Evolutionary conservation across 768 basidiomycete species (phyloP).

Genomic region (Suillus placidus): DNA sequence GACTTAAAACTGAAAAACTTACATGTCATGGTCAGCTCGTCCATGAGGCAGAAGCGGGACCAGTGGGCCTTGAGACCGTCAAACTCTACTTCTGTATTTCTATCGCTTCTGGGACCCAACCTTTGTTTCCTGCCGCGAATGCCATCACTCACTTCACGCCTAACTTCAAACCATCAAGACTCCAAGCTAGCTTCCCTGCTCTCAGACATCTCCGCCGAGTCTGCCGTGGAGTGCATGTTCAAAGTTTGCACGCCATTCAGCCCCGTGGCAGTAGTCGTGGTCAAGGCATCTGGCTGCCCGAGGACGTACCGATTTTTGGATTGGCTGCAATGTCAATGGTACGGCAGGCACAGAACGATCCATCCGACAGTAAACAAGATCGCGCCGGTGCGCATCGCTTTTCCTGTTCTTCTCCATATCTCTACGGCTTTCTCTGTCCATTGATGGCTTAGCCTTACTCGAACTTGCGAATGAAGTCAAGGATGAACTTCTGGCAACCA

Average conservation of each 20-base stretch:
- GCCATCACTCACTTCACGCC: too few relatives aligned
- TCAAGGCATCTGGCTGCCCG: constrained; percentile 47
- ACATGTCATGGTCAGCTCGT: neutral
- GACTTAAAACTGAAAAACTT: neutral
- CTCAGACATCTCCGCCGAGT: constrained; percentile 54
- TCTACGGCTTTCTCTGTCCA: neutral
- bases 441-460: neutral
- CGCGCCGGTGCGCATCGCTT: neutral
- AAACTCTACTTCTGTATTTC: neutral
- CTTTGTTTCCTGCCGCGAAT: neutral
- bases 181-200: constrained; percentile 36
- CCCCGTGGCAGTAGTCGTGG: constrained; percentile 52
- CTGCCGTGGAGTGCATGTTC: constrained; percentile 54
- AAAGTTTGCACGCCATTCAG: constrained; percentile 35
- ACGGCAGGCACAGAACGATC: neutral
- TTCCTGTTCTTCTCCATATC: neutral
- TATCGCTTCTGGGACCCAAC: neutral
- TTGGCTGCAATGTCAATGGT: neutral
- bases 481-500: neutral
- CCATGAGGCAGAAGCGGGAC: neutral
- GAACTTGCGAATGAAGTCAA: neutral
- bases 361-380: neutral
- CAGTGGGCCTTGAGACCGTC: neutral
- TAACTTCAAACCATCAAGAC: constrained; percentile 37
- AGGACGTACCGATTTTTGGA: constrained; percentile 47